Evolutionary conservation across 169 alveolate species (phyloP), one percentile per base, ranked within the genome.

Genomic region (Plasmodium vivax): DNA sequence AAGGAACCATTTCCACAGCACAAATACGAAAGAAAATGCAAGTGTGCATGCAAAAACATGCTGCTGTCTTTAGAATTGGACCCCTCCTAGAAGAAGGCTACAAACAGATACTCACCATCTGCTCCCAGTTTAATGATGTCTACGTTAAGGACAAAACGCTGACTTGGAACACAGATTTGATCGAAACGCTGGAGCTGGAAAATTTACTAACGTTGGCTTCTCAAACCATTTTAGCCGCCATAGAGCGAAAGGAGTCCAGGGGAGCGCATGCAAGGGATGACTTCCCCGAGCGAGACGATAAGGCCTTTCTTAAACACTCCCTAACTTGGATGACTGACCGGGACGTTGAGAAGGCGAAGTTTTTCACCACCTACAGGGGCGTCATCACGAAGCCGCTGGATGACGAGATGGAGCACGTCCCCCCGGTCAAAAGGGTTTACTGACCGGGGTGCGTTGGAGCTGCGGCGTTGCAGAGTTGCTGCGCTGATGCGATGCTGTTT

Each of bases 261-360:
- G 99, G 99, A 0, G 99, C 99, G 19, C 99, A 99, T 93, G 99
- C 99, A n/a, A 98, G 99, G 87, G 99, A 99, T 84, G 99, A 98
- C 96, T 99, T 84, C 97, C 98, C 98, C 71, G 98, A 98, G 54
- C 95, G 99, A 91, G 99, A 99, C 94, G 99, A 99, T 93, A 94
- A 95, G 94, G 95, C 98, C 84, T 99, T 99, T 99, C 98, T 99
- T 98, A 98, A 98, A 96, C 99, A 99, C 96, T 97, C 99, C 41
- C 96, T 99, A 27, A 95, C 99, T 10, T 98, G 97, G 96, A 92
- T 96, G 77, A 95, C 93, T 36, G 96, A 94, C 58, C 71, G 93
- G 56, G 97, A 97, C 58, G 85, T 95, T 80, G 98, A 97, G 92
- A 88, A 96, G 34, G 74, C 97, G 14, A 95, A 97, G 72, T 90